Base-by-base conservation (phyloP, 305 asterid genomes). In the Andrographis paniculata region DNA sequence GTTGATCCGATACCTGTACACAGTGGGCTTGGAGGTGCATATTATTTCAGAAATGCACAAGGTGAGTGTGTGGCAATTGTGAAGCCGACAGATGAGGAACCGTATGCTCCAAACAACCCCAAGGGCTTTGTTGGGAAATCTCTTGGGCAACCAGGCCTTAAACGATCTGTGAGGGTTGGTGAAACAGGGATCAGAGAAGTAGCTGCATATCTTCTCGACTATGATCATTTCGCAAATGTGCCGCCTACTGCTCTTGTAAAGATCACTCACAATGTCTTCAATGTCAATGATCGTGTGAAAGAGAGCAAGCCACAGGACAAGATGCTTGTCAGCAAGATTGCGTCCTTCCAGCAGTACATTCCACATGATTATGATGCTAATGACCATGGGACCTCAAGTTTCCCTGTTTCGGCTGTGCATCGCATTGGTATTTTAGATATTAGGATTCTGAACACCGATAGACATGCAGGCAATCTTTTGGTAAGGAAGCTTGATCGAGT, bases 51-150 rank as follows among this genome's bases (percentile, higher is more conserved):
- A 65, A 83, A 86, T 62, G 69, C 53, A 45, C 53, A 84, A 48
- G 99, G 96, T 14, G 95, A 83, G 71, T 74, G 75, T 64, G 89
- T 91, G 41, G 96, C 99, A 45, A 82, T 91, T 50, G 96, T 91
- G 56, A 91, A 91, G 77, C 99, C 99, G 31, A 91, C 96, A 0
- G 99, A 91, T 33, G 99, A 91, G 59, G 99, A 91, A 39, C 99
- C 99, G 1, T 91, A 78, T 62, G 98, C 96, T 2, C 98, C 98
- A 0, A 86, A 91, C 59, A 89, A 89, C 48, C 98, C 98, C 0
- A 89, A 89, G 73, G 98, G 98, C 14, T 89, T 89, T 65, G 77
- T 86, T 15, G 98, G 98, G 28, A 89, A 82, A 56, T 80, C 88
- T 64, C 92, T 89, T 30, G 98, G 98, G 17, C 95, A 80, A 51